These are phyloP conservation scores for Sporothrix phasma DNA, from an alignment of 2,329 filamentous ascomycete species.

Conservation along the genomic window DNA sequence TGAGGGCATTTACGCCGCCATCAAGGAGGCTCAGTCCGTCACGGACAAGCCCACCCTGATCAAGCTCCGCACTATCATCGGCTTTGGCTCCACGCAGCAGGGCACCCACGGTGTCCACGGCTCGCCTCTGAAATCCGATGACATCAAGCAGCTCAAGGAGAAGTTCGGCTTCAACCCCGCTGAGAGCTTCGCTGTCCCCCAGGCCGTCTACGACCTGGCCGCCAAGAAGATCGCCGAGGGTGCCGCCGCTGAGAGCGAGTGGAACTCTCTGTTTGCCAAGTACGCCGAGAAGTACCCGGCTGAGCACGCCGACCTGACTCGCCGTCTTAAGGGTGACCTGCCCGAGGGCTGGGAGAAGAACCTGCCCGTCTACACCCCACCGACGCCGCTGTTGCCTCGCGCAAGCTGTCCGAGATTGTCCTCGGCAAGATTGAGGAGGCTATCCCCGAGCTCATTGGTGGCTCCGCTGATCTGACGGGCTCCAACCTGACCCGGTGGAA, in stretches of 20 bases:
- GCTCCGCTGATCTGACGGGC: conserved; percentile 93
- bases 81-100: conserved; percentile 85
- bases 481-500: conserved; percentile 99
- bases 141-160: conserved; percentile 85
- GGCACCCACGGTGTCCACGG: conserved; percentile 95
- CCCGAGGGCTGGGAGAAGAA: conserved; percentile 94
- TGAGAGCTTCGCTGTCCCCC: conserved; percentile 84
- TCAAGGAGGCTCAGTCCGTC: conserved; percentile 73
- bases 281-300: conserved; percentile 70
- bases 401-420: conserved; percentile 93
- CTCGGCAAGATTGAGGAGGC: conserved; percentile 75
- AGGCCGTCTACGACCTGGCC: conserved; percentile 89
- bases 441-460: conserved; percentile 85
- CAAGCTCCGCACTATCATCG: conserved; percentile 94
- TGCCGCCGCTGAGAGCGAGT: conserved; percentile 83
- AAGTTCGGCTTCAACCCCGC: conserved; percentile 95
- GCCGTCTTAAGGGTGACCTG: conserved; percentile 72
- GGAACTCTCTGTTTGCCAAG: conserved; percentile 86
- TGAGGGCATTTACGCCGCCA: conserved; percentile 75
- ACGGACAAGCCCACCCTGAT: conserved; percentile 96
- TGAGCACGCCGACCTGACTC: conserved; percentile 70
- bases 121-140: conserved; percentile 87
- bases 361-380: conserved; percentile 83
- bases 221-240: conserved; percentile 75
- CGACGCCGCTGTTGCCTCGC: conserved; percentile 77